phyloP scores from a whole-genome alignment of 2,329 filamentous ascomycete genomes.

The Fusarium sp. region DNA sequence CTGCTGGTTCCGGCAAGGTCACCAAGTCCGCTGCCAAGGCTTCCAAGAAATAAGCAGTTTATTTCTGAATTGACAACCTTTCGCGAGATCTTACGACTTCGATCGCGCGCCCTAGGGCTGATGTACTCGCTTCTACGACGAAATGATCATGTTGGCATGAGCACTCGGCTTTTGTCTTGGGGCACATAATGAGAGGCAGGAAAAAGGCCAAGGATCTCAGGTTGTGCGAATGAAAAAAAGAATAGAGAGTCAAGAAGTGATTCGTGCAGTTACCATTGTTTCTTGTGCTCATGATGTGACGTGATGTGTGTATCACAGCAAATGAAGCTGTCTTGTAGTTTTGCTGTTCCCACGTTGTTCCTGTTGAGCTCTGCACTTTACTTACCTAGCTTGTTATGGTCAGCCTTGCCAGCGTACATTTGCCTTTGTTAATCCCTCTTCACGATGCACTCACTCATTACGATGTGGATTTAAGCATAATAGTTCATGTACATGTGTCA shows the following conservation, averaged over 20 bases:
- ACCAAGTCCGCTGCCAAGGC: constrained; percentile 79
- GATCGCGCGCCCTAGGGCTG: constrained; percentile 43
- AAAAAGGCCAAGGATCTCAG: constrained; percentile 53
- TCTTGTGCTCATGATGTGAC: constrained; percentile 1
- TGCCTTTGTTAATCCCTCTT: too few species aligned
- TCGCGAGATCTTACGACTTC: constrained; percentile 41
- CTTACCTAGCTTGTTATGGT: too few species aligned
- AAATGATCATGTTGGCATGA: constrained; percentile 57
- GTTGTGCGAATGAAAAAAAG: constrained; percentile 58
- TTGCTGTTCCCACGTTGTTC: not conserved
- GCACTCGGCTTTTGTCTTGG: constrained; percentile 53
- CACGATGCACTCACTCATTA: too few species aligned
- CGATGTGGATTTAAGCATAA: too few species aligned
- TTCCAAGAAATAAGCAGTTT: constrained; percentile 72
- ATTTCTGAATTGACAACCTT: constrained; percentile 40
- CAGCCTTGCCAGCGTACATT: too few species aligned
- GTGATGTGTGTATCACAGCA: not conserved
- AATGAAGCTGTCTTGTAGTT: constrained; percentile 1
- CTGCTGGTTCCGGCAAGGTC: constrained; percentile 68
- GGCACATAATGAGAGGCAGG: constrained; percentile 57
- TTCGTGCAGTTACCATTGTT: constrained; percentile 42
- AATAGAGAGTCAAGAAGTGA: constrained; percentile 61
- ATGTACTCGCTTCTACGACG: constrained; percentile 58
- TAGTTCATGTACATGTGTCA: too few species aligned
- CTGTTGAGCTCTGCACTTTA: too few species aligned